Conservation (phyloP, 2,329 filamentous ascomycete species). For the Fusarium austroafricanum region DNA sequence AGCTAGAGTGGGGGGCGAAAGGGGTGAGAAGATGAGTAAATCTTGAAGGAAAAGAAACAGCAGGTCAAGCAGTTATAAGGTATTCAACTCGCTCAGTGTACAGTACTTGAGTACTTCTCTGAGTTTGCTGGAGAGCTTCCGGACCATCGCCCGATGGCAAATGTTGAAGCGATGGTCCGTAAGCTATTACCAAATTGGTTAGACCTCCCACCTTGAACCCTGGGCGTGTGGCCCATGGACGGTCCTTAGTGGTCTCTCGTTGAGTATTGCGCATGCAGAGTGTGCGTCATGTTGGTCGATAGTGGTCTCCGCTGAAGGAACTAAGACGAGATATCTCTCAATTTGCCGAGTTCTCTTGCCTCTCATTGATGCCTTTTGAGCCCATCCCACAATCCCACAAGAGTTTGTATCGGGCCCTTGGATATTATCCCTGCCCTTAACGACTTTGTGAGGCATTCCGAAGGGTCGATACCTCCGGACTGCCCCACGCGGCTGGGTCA, state of each 20-base stretch:
- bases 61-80: constrained; percentile 38
- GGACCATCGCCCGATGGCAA: constrained; percentile 45
- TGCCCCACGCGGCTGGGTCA: constrained; percentile 29
- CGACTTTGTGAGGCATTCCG: constrained; percentile 17
- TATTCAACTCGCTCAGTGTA: constrained; percentile 12
- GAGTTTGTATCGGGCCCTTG: constrained; percentile 28
- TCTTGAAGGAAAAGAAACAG: constrained; percentile 7
- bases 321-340: constrained; percentile 35
- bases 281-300: constrained; percentile 44
- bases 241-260: constrained; percentile 40
- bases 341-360: constrained; percentile 27
- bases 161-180: constrained; percentile 46
- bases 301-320: constrained; percentile 36
- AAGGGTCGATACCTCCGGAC: constrained; percentile 28
- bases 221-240: constrained; percentile 37
- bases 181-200: constrained; percentile 30
- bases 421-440: constrained; percentile 25
- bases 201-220: constrained; percentile 42
- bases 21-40: constrained; percentile 31
- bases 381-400: constrained; percentile 28
- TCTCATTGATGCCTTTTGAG: constrained; percentile 37
- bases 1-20: constrained; percentile 31
- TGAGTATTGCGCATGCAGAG: constrained; percentile 40
- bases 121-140: constrained; percentile 40
- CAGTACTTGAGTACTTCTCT: constrained; percentile 15